Percentiles rank a stretch among this genome's conserved stretches.
These are phyloP conservation scores for Vitis amurensis DNA, from an alignment of 164 flowering plant species.

Conservation along the genomic window DNA sequence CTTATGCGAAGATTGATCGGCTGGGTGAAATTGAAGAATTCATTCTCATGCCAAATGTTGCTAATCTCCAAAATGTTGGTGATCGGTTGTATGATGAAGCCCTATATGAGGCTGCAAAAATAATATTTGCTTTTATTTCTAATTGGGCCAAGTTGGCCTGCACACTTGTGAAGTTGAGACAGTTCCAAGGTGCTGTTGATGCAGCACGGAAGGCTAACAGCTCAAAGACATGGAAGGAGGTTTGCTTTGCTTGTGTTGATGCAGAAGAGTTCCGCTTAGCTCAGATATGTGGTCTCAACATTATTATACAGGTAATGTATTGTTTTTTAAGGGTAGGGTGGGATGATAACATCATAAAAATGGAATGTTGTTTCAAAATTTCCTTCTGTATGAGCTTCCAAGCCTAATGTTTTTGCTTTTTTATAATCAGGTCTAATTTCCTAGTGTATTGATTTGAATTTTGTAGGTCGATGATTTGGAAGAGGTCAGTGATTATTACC, in stretches of 20 bases:
- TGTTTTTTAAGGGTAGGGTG: background rate
- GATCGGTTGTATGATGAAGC: slow-evolving; percentile 93
- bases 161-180: slow-evolving; percentile 85
- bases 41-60: slow-evolving; percentile 98
- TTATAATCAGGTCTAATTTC: background rate
- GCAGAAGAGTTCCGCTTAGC: slow-evolving; percentile 99
- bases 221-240: slow-evolving; percentile 98
- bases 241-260: slow-evolving; percentile 99
- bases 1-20: slow-evolving; percentile 98
- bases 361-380: background rate
- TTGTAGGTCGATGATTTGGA: slow-evolving; percentile 96
- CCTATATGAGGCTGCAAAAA: slow-evolving; percentile 94
- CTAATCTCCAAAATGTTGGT: slow-evolving; percentile 95
- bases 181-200: slow-evolving; percentile 99
- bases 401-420: background rate
- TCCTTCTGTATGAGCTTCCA: background rate
- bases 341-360: background rate
- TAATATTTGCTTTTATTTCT: slow-evolving; percentile 89
- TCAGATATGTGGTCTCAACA: slow-evolving; percentile 98
- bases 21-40: slow-evolving; percentile 96
- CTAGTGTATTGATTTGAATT: background rate
- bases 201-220: slow-evolving; percentile 99
- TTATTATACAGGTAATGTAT: slow-evolving; percentile 76
- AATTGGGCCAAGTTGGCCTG: slow-evolving; percentile 96
- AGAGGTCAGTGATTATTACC: slow-evolving; percentile 95